phyloP scores from a whole-genome alignment of 2,329 filamentous ascomycete genomes.

The Dactylellina parvicollis region DNA sequence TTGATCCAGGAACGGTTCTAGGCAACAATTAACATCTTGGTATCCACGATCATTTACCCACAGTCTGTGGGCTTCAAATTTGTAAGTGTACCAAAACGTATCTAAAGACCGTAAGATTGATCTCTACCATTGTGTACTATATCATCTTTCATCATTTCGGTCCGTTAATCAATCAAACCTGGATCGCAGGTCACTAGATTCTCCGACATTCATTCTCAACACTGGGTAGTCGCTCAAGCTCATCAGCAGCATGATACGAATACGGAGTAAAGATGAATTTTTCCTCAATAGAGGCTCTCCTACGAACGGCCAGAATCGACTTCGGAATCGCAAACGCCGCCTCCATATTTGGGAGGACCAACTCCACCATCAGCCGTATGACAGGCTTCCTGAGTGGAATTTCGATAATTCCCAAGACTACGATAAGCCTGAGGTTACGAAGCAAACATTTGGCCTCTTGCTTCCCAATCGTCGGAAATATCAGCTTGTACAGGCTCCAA shows the following conservation, averaged over 20 bases:
- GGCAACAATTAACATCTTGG: no score
- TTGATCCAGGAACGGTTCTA: no score
- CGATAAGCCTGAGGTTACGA: neutral
- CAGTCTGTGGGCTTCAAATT: no score
- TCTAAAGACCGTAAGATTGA: no score
- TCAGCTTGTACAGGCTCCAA: neutral
- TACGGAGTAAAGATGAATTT: constrained; percentile 38
- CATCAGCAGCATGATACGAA: constrained; percentile 16
- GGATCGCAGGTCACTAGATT: neutral
- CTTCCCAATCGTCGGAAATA: neutral
- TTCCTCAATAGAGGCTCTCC: neutral
- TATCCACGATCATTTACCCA: no score
- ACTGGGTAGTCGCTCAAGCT: no score
- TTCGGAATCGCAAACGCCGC: constrained; percentile 12
- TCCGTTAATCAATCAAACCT: no score
- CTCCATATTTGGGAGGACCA: constrained; percentile 5
- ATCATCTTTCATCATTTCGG: no score
- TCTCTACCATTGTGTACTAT: no score
- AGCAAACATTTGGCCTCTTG: neutral
- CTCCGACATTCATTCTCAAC: no score
- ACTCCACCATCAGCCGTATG: neutral
- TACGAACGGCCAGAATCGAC: neutral
- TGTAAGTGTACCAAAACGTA: no score
- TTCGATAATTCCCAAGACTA: neutral
- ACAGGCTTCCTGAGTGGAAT: neutral